These are phyloP conservation scores for Boletus barrowsii DNA, from an alignment of 768 basidiomycete genomes.

Conservation along the genomic window DNA sequence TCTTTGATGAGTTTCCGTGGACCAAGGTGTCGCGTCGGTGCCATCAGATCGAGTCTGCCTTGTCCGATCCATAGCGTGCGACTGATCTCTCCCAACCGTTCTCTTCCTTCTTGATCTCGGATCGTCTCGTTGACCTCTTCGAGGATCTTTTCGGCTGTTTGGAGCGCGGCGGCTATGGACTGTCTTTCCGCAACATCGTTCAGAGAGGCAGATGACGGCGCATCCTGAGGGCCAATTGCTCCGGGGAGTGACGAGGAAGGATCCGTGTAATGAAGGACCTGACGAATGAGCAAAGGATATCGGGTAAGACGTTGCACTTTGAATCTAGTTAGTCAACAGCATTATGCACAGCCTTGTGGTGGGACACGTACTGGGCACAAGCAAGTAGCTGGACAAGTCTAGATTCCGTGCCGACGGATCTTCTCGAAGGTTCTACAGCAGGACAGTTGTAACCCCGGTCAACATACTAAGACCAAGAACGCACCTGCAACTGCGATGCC, in stretches of 20 bases:
- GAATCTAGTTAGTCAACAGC: neutral
- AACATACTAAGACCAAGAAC: conserved; percentile 8
- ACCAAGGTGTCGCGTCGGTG: conserved; percentile 83
- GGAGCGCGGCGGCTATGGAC: conserved; percentile 51
- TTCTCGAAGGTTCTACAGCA: conserved; percentile 65
- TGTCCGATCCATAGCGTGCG: conserved; percentile 85
- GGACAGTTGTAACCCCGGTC: neutral
- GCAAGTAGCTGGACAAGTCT: conserved; percentile 86
- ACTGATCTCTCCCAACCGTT: conserved; percentile 72
- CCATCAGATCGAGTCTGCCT: conserved; percentile 86
- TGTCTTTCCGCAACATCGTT: conserved; percentile 47
- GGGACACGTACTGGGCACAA: conserved; percentile 74
- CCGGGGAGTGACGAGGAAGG: conserved; percentile 28
- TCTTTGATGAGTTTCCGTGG: conserved; percentile 76
- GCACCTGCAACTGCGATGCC: conserved; percentile 63
- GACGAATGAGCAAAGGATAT: conserved; percentile 87
- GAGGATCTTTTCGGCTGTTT: conserved; percentile 69
- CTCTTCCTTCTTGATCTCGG: conserved; percentile 75
- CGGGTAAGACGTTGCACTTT: conserved; percentile 94
- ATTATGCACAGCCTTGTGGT: neutral
- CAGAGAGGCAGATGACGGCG: conserved; percentile 1
- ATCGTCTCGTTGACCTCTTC: conserved; percentile 86
- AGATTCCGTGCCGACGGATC: conserved; percentile 75
- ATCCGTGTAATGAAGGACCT: conserved; percentile 81
- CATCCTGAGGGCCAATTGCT: neutral